Evolutionary conservation across 176 grass and related monocot genomes (phyloP).

Genomic region (Aegilops bicornis): DNA sequence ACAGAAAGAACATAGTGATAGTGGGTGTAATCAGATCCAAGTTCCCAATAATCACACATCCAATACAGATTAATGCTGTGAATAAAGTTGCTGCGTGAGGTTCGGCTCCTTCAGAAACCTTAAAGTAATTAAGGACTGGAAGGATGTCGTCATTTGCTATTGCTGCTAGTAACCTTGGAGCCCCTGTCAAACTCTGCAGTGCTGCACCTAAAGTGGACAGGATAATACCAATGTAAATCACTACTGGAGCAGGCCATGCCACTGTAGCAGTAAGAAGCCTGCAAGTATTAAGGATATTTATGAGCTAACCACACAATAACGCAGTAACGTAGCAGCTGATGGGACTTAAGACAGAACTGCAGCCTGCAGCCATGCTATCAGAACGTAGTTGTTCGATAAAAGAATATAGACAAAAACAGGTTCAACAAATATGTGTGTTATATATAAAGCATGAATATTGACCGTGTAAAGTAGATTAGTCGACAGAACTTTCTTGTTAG

Average conservation of each 20-base stretch:
- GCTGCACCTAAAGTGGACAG: constrained; percentile 98
- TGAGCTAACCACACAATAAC: constrained; percentile 28
- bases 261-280: constrained; percentile 96
- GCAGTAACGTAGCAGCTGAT: constrained; percentile 2
- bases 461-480: not conserved
- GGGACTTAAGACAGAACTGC: not conserved
- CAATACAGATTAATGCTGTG: constrained; percentile 88
- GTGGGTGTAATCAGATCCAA: constrained; percentile 96
- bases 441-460: not conserved
- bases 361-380: not conserved
- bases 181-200: constrained; percentile 89
- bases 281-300: constrained; percentile 27
- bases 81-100: constrained; percentile 86
- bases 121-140: constrained; percentile 91
- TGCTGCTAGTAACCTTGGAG: constrained; percentile 89
- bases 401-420: constrained; percentile 9
- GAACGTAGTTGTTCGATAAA: not conserved
- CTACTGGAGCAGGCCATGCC: constrained; percentile 88
- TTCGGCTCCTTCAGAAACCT: constrained; percentile 86
- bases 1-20: constrained; percentile 97
- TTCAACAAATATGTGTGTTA: not conserved
- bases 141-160: constrained; percentile 99
- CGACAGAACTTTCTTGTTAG: constrained; percentile 1
- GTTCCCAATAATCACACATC: constrained; percentile 93
- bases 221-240: constrained; percentile 96